phyloP scores from a whole-genome alignment of 2,329 filamentous ascomycete genomes.

The Claviceps pusilla region DNA sequence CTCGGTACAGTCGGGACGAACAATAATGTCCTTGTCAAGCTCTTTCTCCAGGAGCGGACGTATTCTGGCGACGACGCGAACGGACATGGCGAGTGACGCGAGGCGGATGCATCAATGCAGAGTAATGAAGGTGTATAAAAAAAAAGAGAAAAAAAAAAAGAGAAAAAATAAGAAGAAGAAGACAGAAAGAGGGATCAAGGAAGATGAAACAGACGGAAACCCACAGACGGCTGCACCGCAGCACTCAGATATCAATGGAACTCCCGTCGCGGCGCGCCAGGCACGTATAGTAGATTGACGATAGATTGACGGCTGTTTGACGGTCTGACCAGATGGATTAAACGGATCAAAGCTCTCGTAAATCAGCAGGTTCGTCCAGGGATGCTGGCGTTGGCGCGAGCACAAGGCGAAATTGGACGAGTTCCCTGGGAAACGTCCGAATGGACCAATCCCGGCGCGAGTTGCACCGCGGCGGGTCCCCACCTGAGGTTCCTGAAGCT shows the following conservation, averaged over 20 bases:
- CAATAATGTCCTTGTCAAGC: constrained; percentile 74
- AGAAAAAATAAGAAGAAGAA: too few relatives aligned
- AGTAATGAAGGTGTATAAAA: constrained; percentile 1
- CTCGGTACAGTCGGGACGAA: constrained; percentile 49
- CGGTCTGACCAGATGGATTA: background rate
- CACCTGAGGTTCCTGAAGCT: background rate
- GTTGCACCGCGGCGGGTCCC: background rate
- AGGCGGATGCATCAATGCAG: constrained; percentile 8
- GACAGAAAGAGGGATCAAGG: too few relatives aligned
- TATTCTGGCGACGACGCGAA: constrained; percentile 81
- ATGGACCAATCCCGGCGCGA: background rate
- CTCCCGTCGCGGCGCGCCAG: background rate
- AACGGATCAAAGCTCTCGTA: background rate
- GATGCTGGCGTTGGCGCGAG: background rate
- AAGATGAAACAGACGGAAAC: too few relatives aligned
- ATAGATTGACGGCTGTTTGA: background rate
- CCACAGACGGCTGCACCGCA: background rate
- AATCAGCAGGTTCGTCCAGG: background rate
- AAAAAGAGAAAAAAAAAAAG: background rate
- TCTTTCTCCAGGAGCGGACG: constrained; percentile 78
- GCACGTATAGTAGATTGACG: background rate
- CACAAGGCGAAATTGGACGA: background rate
- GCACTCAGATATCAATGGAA: background rate
- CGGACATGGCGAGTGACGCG: constrained; percentile 33
- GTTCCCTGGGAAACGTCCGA: constrained; percentile 4